A percentile compares a stretch with the other conserved stretches of the same genome.
Evolutionary conservation across 176 grass and related monocot species (phyloP).

Genomic region (Avena insularis): DNA sequence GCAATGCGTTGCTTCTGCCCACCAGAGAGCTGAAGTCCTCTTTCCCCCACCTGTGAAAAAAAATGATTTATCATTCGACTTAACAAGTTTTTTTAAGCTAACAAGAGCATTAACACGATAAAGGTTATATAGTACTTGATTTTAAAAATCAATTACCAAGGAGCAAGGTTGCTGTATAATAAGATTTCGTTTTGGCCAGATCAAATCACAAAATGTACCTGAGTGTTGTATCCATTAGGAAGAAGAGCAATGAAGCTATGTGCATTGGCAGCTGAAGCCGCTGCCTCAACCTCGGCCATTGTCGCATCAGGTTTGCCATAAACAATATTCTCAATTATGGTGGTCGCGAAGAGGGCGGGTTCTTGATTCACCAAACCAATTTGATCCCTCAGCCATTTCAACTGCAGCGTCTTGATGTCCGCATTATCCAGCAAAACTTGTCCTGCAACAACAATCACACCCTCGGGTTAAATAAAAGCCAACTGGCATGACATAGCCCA

Average conservation of each 20-base stretch:
- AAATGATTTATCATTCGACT: background rate
- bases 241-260: slow-evolving; percentile 90
- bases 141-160: background rate
- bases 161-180: background rate
- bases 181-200: background rate
- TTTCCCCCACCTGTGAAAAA: slow-evolving; percentile 62
- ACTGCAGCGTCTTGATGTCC: slow-evolving; percentile 74
- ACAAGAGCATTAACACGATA: background rate
- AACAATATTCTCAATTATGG: slow-evolving; percentile 86
- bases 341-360: slow-evolving; percentile 81
- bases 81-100: background rate
- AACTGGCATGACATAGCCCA: background rate
- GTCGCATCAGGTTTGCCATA: slow-evolving; percentile 80
- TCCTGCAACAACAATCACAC: slow-evolving; percentile 48
- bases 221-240: slow-evolving; percentile 84
- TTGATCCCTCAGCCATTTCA: slow-evolving; percentile 88
- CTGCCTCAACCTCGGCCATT: slow-evolving; percentile 74
- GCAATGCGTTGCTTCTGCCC: slow-evolving; percentile 88
- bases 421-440: slow-evolving; percentile 77
- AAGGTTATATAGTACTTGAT: background rate
- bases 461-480: background rate
- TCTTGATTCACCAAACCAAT: slow-evolving; percentile 93
- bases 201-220: slow-evolving; percentile 39
- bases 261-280: slow-evolving; percentile 77
- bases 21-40: slow-evolving; percentile 78